Evolutionary conservation across 192 early-diverging fungal species (phyloP).

Genomic region (Linnemannia hyalina): DNA sequence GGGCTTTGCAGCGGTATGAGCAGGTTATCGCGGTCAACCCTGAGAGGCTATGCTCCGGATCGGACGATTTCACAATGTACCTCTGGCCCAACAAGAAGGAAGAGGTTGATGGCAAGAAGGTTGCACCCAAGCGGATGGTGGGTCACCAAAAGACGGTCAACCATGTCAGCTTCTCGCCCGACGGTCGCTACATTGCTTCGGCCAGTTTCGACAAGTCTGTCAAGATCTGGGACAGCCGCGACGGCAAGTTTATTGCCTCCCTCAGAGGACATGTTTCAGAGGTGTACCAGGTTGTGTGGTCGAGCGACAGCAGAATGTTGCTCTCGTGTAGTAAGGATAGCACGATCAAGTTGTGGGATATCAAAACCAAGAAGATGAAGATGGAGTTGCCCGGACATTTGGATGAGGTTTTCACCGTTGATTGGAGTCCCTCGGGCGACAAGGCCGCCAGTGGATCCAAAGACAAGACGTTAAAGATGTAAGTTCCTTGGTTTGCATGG

Average conservation of each 20-base stretch:
- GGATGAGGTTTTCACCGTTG: slow-evolving; percentile 94
- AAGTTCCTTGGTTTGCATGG: slow-evolving; percentile 7
- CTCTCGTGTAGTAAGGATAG: slow-evolving; percentile 92
- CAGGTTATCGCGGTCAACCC: slow-evolving; percentile 71
- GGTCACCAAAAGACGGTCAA: slow-evolving; percentile 98
- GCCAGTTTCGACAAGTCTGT: slow-evolving; percentile 98
- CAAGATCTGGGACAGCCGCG: slow-evolving; percentile 95
- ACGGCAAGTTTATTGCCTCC: slow-evolving; percentile 92
- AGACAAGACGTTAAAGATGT: slow-evolving; percentile 93
- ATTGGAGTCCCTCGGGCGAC: slow-evolving; percentile 95
- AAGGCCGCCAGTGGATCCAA: slow-evolving; percentile 94
- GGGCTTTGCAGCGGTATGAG: slow-evolving; percentile 86
- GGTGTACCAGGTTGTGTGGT: slow-evolving; percentile 97
- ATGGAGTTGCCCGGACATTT: slow-evolving; percentile 96
- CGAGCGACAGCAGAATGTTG: slow-evolving; percentile 92
- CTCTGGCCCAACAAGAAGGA: slow-evolving; percentile 77
- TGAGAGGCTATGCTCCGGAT: slow-evolving; percentile 91
- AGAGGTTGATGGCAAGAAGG: slow-evolving; percentile 82
- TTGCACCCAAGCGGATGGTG: slow-evolving; percentile 80
- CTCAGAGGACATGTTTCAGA: slow-evolving; percentile 96
- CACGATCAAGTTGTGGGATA: slow-evolving; percentile 94
- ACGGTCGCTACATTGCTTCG: slow-evolving; percentile 89
- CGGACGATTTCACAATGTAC: slow-evolving; percentile 98
- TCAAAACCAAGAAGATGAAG: slow-evolving; percentile 92
- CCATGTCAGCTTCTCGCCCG: slow-evolving; percentile 94